Evolutionary conservation across 2,329 filamentous ascomycete species (phyloP).

Genomic region (Aspergillus neotritici): DNA sequence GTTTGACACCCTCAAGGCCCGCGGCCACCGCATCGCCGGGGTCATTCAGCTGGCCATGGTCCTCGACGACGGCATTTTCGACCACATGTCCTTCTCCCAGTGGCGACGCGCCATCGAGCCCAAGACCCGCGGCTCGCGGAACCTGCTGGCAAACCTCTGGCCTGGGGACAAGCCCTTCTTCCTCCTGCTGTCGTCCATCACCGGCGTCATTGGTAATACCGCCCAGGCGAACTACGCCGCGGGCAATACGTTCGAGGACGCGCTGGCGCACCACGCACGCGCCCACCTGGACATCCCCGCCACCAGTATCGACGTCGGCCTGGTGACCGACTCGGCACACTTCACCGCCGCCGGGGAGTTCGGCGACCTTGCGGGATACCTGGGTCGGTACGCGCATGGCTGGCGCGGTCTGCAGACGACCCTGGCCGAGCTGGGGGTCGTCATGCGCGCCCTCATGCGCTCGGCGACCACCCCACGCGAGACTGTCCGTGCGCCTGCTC

Average conservation of each 20-base stretch:
- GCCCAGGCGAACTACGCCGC: conserved; percentile 37
- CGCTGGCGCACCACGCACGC: conserved; percentile 16
- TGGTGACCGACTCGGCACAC: too few relatives aligned
- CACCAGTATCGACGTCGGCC: too few relatives aligned
- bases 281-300: too few relatives aligned
- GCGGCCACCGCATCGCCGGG: conserved; percentile 5
- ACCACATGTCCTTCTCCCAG: conserved; percentile 5
- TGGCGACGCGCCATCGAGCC: conserved; percentile 5
- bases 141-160: conserved; percentile 15
- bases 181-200: conserved; percentile 31
- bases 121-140: conserved; percentile 16
- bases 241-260: conserved; percentile 25
- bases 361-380: too few relatives aligned
- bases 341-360: too few relatives aligned
- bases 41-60: conserved; percentile 21
- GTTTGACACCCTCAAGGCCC: background rate
- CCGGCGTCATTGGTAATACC: conserved; percentile 23
- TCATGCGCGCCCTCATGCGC: too few relatives aligned
- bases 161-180: conserved; percentile 8
- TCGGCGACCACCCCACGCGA: too few relatives aligned
- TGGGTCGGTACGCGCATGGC: too few relatives aligned
- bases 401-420: too few relatives aligned
- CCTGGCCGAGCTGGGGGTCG: too few relatives aligned
- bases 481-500: too few relatives aligned
- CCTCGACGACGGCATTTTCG: conserved; percentile 11